Base-by-base conservation (phyloP, 129 eudicot genomes). In the Scalesia atractyloides region DNA sequence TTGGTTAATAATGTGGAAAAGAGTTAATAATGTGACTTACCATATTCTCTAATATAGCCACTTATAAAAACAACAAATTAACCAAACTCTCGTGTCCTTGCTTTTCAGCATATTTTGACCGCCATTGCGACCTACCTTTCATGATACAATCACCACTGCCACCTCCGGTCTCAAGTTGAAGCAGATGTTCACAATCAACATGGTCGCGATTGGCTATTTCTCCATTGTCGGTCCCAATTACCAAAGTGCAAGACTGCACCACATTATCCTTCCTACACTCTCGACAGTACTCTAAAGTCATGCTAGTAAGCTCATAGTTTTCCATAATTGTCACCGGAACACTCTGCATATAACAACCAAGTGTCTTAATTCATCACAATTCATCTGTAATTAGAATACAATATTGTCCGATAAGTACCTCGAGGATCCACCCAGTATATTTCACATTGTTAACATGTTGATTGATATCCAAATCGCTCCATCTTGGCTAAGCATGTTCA, bases 391-490 rank as follows among this genome's bases (percentile, higher is more conserved):
- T 52, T 16, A n/a, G 60, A 26, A 20, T 2, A 69, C 26, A 7
- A 54, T 11, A 58, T 19, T 70, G 14, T 13, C 5, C 20, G 34
- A 16, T 70, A 24, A 24, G 26, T 79, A 91, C 97, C 96, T 91
- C 91, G 56, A 91, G 82, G 69, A 88, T 77, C 97, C 93, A 91
- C 36, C 91, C 93, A 71, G 84, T 70, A 63, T 91, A 91, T 70
- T 91, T 91, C 68, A 84, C 96, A 68, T 91, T 91, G 82, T 91
- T 91, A 67, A 91, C 97, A 72, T 91, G 96, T 77, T 80, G 88
- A 53, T 91, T 88, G 15, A 84, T 83, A 81, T 91, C 97, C 58
- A 91, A 64, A 68, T 91, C 96, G 66, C 86, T 88, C 96, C 90
- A 88, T 69, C 86, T 81, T 58, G 92, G 92, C 97, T 66, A 43